Evolutionary conservation across 179 eudicot genomes (phyloP).

Genomic region (Monotropa hypopitys): DNA sequence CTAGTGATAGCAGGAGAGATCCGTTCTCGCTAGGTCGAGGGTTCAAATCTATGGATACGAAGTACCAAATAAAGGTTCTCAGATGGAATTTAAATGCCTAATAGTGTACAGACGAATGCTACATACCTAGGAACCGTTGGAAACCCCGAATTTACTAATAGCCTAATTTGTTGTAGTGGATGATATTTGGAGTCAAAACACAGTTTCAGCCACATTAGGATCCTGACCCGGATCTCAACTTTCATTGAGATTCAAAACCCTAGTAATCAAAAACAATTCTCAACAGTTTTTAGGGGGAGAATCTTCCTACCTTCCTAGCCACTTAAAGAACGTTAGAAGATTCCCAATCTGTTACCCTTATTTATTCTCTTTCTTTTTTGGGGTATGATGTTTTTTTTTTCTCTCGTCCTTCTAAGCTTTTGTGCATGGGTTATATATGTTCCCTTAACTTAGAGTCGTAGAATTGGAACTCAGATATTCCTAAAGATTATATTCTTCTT

Average conservation of each 20-base stretch:
- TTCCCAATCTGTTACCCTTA: constrained; percentile 29
- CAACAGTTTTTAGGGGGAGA: constrained; percentile 16
- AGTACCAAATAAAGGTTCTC: too few species aligned
- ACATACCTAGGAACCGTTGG: too few species aligned
- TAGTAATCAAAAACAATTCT: background rate
- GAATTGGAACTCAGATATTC: constrained; percentile 71
- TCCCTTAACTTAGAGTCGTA: constrained; percentile 41
- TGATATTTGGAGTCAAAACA: background rate
- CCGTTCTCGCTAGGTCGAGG: too few species aligned
- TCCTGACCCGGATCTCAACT: constrained; percentile 20
- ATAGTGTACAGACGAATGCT: too few species aligned
- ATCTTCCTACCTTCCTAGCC: constrained; percentile 67
- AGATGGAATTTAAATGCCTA: too few species aligned
- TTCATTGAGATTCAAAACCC: constrained; percentile 6
- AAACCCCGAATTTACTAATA: too few species aligned
- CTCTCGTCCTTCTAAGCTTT: constrained; percentile 18
- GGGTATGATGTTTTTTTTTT: background rate
- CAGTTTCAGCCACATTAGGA: constrained; percentile 6
- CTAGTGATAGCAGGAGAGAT: too few species aligned
- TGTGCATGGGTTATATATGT: constrained; percentile 17
- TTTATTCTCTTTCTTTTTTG: constrained; percentile 49
- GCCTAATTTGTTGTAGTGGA: background rate
- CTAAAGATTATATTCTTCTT: constrained; percentile 35
- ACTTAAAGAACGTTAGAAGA: constrained; percentile 82
- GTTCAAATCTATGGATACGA: too few species aligned